Evolutionary conservation across 768 basidiomycete species (phyloP).

Genomic region (Suillus paluster): DNA sequence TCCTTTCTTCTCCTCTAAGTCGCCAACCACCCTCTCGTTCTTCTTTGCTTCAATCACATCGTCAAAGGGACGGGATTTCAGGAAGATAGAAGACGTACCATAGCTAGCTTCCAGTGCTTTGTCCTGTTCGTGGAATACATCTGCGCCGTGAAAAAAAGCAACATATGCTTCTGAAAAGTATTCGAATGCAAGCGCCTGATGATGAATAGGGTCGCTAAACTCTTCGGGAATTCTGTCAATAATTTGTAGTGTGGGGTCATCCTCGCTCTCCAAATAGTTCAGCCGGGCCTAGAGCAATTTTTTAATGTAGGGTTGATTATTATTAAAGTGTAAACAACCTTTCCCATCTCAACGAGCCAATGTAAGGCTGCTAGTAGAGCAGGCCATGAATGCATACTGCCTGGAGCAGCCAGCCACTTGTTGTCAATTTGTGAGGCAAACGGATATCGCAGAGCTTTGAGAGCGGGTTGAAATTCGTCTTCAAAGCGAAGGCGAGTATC

Average conservation of each 20-base stretch:
- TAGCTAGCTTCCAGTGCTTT: constrained; percentile 76
- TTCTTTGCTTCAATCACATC: constrained; percentile 55
- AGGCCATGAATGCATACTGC: constrained; percentile 93
- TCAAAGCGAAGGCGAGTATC: constrained; percentile 64
- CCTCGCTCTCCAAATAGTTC: constrained; percentile 56
- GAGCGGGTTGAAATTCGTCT: constrained; percentile 78
- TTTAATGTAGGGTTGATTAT: not conserved
- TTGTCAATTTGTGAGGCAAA: constrained; percentile 77
- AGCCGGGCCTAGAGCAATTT: constrained; percentile 32
- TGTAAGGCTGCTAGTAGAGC: constrained; percentile 84
- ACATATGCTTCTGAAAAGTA: constrained; percentile 72
- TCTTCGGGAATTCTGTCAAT: constrained; percentile 67
- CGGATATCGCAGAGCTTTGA: constrained; percentile 84
- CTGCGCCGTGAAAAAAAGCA: constrained; percentile 67
- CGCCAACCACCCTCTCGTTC: constrained; percentile 67
- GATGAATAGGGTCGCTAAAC: constrained; percentile 75
- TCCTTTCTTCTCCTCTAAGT: constrained; percentile 62
- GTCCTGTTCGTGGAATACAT: constrained; percentile 73
- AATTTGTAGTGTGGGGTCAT: constrained; percentile 70
- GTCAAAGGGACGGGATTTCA: constrained; percentile 9
- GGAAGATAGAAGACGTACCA: constrained; percentile 47
- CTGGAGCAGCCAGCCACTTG: constrained; percentile 87
- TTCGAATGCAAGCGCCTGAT: constrained; percentile 77
- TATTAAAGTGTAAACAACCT: constrained; percentile 52
- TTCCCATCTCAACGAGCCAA: constrained; percentile 89